A percentile compares a stretch with the other conserved stretches of the same genome.
These are phyloP conservation scores for Monascus purpureus DNA, from an alignment of 495 filamentous ascomycete species.

Conservation along the genomic window DNA sequence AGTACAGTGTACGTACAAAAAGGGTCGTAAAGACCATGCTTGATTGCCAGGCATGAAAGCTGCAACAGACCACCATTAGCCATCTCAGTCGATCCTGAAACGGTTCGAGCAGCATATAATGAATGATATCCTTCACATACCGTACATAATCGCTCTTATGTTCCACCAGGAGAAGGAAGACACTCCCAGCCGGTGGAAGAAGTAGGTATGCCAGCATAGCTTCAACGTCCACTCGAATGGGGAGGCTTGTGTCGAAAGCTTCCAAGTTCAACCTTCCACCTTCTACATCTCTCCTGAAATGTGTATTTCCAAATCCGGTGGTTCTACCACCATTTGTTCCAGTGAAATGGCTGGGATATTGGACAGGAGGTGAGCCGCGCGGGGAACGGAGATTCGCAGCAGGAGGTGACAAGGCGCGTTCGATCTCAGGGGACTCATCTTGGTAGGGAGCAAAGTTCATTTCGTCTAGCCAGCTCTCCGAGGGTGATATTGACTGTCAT, in stretches of 20 bases:
- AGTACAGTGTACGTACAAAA: slow-evolving; percentile 41
- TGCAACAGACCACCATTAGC: slow-evolving; percentile 17
- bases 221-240: slow-evolving; percentile 73
- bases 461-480: slow-evolving; percentile 3
- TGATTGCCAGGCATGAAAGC: slow-evolving; percentile 94
- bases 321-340: slow-evolving; percentile 18
- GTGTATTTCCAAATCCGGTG: slow-evolving; percentile 6
- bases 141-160: slow-evolving; percentile 93
- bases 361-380: slow-evolving; percentile 12
- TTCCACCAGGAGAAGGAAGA: slow-evolving; percentile 74
- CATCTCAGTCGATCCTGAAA: not conserved
- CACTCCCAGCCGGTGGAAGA: slow-evolving; percentile 74
- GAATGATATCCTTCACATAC: slow-evolving; percentile 40
- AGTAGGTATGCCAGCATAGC: slow-evolving; percentile 82
- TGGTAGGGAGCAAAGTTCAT: slow-evolving; percentile 98
- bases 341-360: slow-evolving; percentile 26
- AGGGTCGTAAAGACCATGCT: slow-evolving; percentile 73
- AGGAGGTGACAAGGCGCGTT: slow-evolving; percentile 57
- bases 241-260: slow-evolving; percentile 66
- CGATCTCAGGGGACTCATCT: slow-evolving; percentile 65
- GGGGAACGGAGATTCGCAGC: slow-evolving; percentile 27
- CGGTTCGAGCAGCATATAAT: too few relatives aligned
- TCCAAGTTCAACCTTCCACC: slow-evolving; percentile 53
- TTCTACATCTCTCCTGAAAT: slow-evolving; percentile 23
- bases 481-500: too few relatives aligned